A percentile compares a stretch with the other conserved stretches of the same genome.
Conservation (phyloP, 129 eudicot species). For the Arctium minus region DNA sequence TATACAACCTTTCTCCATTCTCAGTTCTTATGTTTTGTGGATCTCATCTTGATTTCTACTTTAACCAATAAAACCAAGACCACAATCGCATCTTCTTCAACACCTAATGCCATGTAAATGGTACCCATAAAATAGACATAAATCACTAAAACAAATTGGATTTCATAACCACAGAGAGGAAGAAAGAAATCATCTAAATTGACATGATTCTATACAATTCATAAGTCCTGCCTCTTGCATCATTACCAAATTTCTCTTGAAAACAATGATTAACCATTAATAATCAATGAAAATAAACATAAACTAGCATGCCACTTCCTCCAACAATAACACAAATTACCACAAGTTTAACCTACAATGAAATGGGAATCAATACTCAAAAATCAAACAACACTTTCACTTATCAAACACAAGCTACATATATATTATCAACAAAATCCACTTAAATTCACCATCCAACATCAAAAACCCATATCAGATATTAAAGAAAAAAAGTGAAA, state of each 20-base stretch:
- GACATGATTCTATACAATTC: not conserved
- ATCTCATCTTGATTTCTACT: constrained; percentile 7
- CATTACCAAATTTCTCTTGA: not conserved
- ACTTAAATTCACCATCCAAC: not conserved
- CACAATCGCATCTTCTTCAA: not conserved
- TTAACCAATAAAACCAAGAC: constrained; percentile 7
- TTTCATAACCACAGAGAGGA: not conserved
- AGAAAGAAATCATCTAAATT: not conserved
- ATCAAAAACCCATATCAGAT: not conserved
- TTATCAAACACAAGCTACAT: not conserved
- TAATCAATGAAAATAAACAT: not conserved
- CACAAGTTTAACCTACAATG: not conserved
- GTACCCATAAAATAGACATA: not conserved
- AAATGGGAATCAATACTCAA: constrained; percentile 4
- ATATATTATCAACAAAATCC: not conserved
- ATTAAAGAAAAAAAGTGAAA: not conserved
- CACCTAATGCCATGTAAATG: not conserved
- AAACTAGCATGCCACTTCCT: not conserved
- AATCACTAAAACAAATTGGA: not conserved
- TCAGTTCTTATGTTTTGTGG: not conserved
- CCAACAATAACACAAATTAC: constrained; percentile 7
- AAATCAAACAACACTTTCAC: not conserved
- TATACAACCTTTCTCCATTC: not conserved
- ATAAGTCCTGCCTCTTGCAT: not conserved
- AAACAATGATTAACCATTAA: constrained; percentile 1